Conservation (phyloP, 2,329 filamentous ascomycete genomes). For the Cercospora beticola region DNA sequence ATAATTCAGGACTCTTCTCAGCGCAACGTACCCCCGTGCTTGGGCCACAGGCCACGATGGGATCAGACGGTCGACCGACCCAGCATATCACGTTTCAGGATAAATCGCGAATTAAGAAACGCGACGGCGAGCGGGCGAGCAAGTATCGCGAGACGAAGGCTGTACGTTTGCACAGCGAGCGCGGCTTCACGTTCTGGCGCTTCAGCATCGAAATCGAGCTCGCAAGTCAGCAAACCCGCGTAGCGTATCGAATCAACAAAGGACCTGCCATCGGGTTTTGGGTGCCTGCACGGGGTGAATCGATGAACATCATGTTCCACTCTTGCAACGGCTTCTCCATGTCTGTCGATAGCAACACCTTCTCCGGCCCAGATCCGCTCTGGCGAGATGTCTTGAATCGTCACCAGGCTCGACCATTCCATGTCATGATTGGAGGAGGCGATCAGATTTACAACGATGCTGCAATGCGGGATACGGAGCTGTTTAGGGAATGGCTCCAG, state of each 20-base stretch:
- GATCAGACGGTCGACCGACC: constrained; percentile 27
- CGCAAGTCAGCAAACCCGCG: constrained; percentile 70
- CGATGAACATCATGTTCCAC: constrained; percentile 99
- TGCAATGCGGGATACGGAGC: constrained; percentile 69
- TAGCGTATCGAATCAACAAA: constrained; percentile 93
- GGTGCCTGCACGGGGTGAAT: constrained; percentile 79
- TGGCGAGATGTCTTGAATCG: constrained; percentile 94
- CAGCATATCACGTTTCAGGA: constrained; percentile 43
- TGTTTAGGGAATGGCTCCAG: constrained; percentile 81
- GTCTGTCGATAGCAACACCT: constrained; percentile 71
- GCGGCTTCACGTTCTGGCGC: constrained; percentile 92
- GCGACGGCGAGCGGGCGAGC: constrained; percentile 77
- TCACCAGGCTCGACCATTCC: constrained; percentile 90
- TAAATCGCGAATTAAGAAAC: constrained; percentile 49
- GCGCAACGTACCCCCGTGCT: constrained; percentile 37
- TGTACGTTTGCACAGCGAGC: constrained; percentile 77
- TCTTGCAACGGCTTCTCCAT: constrained; percentile 95
- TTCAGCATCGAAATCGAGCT: constrained; percentile 95
- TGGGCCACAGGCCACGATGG: constrained; percentile 30
- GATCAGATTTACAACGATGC: constrained; percentile 96
- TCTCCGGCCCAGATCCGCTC: constrained; percentile 90
- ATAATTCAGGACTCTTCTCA: constrained; percentile 81
- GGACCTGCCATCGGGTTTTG: constrained; percentile 89
- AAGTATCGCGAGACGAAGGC: constrained; percentile 69
- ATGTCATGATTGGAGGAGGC: constrained; percentile 96